Base-by-base conservation (phyloP, 1,139 yeast genomes). In the Candida freyschussii region DNA sequence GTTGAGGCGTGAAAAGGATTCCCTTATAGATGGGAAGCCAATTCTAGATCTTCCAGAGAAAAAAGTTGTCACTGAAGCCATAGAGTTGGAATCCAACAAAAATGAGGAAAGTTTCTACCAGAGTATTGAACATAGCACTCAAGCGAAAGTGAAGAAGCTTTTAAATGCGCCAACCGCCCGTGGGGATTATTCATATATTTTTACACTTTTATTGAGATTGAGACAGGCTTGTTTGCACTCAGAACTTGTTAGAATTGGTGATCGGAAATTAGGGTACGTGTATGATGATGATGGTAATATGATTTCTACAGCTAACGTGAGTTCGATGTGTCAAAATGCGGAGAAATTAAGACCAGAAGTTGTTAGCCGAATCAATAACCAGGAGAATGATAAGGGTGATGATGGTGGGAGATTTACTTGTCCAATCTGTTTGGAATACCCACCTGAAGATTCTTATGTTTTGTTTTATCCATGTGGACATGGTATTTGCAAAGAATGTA, bases 171-270 rank as follows among this genome's bases (percentile, higher is more conserved):
- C 54, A 26, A 38, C 35, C 15, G 57, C 54, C 10, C 52, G 47
- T 29, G 70, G 72, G 25, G 60, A 67, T 33, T 76, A 73, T 50
- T 69, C 81, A 5, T 71, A 71, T 37, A 78, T 86, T 36, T 69
- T 91, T 47, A 78, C 87, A 0, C 60, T 89, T 48, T 66, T 91
- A 39, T 61, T 89, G 29, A 69, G 97, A 32, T 65, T 91, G 47
- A 69, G 98, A 40, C 97, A 91, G 59, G 93, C 95, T 3, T 85
- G 96, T 53, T 79, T 89, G 48, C 97, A 91, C 57, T 75, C 79
- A 26, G 78, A 72, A 47, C 63, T 91, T 37, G 91, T 86, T 23
- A 73, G 75, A 41, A 65, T 82, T 34, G 89, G 89, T 17, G 73
- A 67, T 47, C 55, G 64, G 45, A 67, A 59, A 40, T 60, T 38